Conservation (phyloP, 108 stramenopile genomes). For the Stephanodiscus triporus region DNA sequence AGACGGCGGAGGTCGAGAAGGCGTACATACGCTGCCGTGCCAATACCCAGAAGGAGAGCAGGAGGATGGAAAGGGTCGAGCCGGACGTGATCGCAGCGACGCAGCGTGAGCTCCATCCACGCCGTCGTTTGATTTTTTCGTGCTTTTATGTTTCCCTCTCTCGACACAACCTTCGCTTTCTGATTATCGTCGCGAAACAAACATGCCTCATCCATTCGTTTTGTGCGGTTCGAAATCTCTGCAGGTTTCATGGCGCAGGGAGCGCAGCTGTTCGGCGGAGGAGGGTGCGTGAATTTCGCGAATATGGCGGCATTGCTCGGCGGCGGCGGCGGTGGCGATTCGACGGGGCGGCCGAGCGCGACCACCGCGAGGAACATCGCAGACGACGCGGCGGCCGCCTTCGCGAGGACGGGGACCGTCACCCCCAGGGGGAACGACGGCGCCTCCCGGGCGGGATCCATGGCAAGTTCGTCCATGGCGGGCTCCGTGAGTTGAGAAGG, state of each 20-base stretch:
- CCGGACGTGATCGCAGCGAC: constrained; percentile 56
- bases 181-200: too few species aligned
- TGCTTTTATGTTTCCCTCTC: too few species aligned
- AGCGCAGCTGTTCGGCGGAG: constrained; percentile 22
- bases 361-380: background rate
- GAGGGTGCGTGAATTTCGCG: constrained; percentile 1
- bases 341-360: constrained; percentile 2
- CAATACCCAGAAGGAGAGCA: constrained; percentile 47
- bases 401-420: background rate
- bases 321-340: constrained; percentile 1
- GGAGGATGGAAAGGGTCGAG: constrained; percentile 56
- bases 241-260: constrained; percentile 13
- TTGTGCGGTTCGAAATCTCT: background rate
- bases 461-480: constrained; percentile 8
- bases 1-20: constrained; percentile 41
- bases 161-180: background rate
- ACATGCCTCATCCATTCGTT: too few species aligned
- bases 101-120: background rate
- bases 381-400: background rate
- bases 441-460: background rate
- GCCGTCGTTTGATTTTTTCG: background rate
- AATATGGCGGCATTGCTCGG: constrained; percentile 10
- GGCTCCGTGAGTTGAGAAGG: background rate
- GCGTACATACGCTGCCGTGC: constrained; percentile 42
- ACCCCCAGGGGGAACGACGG: constrained; percentile 10